Conservation (phyloP, 257 asterid species). For the Craterostigma plantagineum region DNA sequence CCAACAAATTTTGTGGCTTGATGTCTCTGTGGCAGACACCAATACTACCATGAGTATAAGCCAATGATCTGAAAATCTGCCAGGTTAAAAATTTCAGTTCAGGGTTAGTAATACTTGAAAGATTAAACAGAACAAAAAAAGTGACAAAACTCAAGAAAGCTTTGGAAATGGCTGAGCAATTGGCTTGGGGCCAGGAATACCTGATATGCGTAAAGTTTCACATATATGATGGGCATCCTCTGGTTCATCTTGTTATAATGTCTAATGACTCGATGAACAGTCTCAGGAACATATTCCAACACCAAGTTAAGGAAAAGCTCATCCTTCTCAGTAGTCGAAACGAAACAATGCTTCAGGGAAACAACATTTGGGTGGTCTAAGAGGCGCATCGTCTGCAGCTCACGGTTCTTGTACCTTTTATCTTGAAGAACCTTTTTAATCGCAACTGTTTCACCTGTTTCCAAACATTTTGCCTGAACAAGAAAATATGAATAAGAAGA, state of each 20-base stretch:
- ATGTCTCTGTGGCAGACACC: conserved; percentile 91
- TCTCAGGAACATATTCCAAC: conserved; percentile 75
- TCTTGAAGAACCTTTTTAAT: conserved; percentile 85
- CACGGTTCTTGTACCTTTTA: conserved; percentile 77
- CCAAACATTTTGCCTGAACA: conserved; percentile 65
- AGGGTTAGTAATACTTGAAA: conserved; percentile 1
- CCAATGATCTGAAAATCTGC: conserved; percentile 58
- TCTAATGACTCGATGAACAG: conserved; percentile 65
- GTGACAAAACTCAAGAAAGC: not conserved
- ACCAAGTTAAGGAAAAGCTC: conserved; percentile 77
- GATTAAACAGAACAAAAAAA: not conserved
- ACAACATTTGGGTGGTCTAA: conserved; percentile 79
- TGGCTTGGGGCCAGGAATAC: conserved; percentile 7
- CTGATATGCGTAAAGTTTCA: conserved; percentile 72
- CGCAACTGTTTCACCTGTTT: conserved; percentile 82
- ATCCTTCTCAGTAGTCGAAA: conserved; percentile 61
- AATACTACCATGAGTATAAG: conserved; percentile 60
- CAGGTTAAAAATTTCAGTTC: not conserved
- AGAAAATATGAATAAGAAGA: conserved; percentile 1
- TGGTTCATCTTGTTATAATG: conserved; percentile 73
- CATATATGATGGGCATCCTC: conserved; percentile 69
- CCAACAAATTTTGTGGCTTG: conserved; percentile 76
- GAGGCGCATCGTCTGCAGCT: conserved; percentile 70
- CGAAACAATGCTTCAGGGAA: conserved; percentile 59
- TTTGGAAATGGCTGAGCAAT: not conserved